Evolutionary conservation across 139 green algal genomes (phyloP).

Genomic region (Micractinium conductrix): DNA sequence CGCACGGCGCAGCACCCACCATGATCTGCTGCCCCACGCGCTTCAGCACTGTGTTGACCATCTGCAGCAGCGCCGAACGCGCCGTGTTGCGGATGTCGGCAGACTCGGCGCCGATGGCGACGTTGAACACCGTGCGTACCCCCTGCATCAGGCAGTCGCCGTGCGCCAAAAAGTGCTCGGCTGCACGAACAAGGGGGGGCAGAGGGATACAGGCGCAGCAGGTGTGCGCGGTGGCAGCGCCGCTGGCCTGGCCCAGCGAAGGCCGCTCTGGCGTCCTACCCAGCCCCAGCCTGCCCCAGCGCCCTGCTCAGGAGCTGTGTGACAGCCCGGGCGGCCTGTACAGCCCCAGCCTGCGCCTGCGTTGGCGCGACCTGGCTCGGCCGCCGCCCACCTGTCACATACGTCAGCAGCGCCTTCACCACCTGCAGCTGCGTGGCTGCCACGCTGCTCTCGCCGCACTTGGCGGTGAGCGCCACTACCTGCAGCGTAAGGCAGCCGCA

Average conservation of each 20-base stretch:
- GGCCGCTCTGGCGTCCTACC: too few relatives aligned
- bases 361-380: too few relatives aligned
- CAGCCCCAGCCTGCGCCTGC: too few relatives aligned
- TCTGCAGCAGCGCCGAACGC: constrained; percentile 84
- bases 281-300: too few relatives aligned
- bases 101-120: constrained; percentile 76
- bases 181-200: constrained; percentile 1
- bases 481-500: too few relatives aligned
- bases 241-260: too few relatives aligned
- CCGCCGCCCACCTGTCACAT: neutral
- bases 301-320: too few relatives aligned
- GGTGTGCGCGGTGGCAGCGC: too few relatives aligned
- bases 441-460: constrained; percentile 68
- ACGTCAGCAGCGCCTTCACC: constrained; percentile 32
- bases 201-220: neutral
- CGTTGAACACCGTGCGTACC: constrained; percentile 87
- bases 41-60: constrained; percentile 90
- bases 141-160: constrained; percentile 86
- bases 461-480: constrained; percentile 68
- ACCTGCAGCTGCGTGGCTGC: constrained; percentile 80
- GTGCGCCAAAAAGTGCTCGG: constrained; percentile 91
- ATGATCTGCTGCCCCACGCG: constrained; percentile 69
- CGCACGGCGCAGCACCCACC: too few relatives aligned
- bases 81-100: constrained; percentile 80
- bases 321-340: too few relatives aligned